Base-by-base conservation (phyloP, 2,329 filamentous ascomycete species). In the Aspergillus sp. region DNA sequence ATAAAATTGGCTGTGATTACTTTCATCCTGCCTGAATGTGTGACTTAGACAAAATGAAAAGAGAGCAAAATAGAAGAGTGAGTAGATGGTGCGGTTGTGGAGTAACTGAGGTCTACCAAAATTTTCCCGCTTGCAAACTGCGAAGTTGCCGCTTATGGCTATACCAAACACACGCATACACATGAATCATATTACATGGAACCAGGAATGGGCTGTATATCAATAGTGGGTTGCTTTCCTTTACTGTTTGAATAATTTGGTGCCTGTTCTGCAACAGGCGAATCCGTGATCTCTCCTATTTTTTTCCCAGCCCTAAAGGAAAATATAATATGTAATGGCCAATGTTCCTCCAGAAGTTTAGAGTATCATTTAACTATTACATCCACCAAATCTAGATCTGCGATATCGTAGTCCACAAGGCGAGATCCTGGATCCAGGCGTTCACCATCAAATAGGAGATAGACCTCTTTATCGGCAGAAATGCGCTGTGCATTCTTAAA, bases 1-100 rank as follows among this genome's bases (percentile, higher is more conserved):
- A 97, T 76, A 71, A 98, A 98, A 72, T 97, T 97, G 61, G 94
- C 83, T 51, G 89, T 96, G 44, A 97, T 81, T 52, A 97, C 76
- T 70, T 97, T 97, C 93, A 98, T 98, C 4, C 45, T 52, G 36
- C 19, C 5, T 19, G 9, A 28, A 26, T 39, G 8, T 19, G 27
- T 8, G 7, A 19, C 3, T 19, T 26, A 7, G n/a, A 26, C 6
- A 39, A 28, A 3, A 26, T 5, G 6, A 10, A 19, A 26, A 19
- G 19, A 39, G 19, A 19, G 19, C 19, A 19, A 19, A 19, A 19
- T 19, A 19, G 19, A 19, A 19, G 19, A 19, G 19, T 19, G 19
- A 19, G 19, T 19, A 19, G 19, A 19, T 19, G 19, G 19, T 19
- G 19, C 19, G 19, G 19, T 19, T 19, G 19, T 19, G 19, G 19